Evolutionary conservation across 2,329 filamentous ascomycete species (phyloP).

Genomic region (Xylariaceae sp.): DNA sequence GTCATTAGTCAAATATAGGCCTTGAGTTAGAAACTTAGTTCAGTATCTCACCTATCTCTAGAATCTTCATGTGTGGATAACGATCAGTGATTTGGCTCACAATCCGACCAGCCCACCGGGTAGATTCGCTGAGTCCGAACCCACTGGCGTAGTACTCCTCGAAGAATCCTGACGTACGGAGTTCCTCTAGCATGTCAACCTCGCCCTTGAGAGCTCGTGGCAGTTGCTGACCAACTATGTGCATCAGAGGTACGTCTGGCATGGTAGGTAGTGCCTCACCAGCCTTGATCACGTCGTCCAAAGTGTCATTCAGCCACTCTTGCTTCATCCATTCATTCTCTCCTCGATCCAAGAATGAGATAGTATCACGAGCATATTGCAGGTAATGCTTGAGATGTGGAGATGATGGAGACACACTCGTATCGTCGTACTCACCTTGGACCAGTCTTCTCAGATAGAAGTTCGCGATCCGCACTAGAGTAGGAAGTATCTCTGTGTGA

Average conservation of each 20-base stretch:
- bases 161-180: conserved; percentile 13
- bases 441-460: conserved; percentile 15
- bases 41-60: conserved; percentile 11
- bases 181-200: conserved; percentile 17
- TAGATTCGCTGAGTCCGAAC: background rate
- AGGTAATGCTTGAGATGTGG: conserved; percentile 9
- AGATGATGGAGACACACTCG: conserved; percentile 1
- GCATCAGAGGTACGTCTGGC: conserved; percentile 17
- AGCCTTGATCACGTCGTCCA: conserved; percentile 6
- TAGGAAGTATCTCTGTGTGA: conserved; percentile 1
- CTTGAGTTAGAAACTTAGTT: background rate
- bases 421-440: conserved; percentile 3
- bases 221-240: conserved; percentile 15
- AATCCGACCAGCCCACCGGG: background rate
- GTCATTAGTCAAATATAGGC: background rate
- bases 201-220: conserved; percentile 12
- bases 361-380: conserved; percentile 12
- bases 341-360: background rate
- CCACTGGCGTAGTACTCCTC: conserved; percentile 13
- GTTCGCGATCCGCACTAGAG: conserved; percentile 12
- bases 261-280: conserved; percentile 1
- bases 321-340: conserved; percentile 5
- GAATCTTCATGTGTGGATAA: conserved; percentile 15
- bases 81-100: conserved; percentile 12
- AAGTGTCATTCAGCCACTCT: conserved; percentile 14